Base-by-base conservation (phyloP, 225 moss, liverwort and hornwort genomes). In the Climacium dendroides region DNA sequence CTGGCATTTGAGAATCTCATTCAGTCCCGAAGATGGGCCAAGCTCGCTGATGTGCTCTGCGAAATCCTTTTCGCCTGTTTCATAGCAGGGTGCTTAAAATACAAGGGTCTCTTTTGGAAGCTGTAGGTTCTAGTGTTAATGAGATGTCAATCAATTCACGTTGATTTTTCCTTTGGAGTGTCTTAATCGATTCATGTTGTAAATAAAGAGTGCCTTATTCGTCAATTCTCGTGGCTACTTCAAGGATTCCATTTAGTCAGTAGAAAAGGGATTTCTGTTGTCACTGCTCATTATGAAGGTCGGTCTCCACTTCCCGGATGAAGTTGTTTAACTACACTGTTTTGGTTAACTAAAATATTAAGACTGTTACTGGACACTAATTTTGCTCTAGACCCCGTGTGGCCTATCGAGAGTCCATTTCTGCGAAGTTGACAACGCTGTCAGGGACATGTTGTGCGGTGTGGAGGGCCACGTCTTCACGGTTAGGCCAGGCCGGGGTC, bases 21-120 rank as follows among this genome's bases (percentile, higher is more conserved):
- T 37, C 78, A 57, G 47, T 94, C 92, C 16, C 93, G 69, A 86
- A 89, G 87, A 47, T 88, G 87, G 87, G 92, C 91, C 50, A 89
- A 90, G 80, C 89, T 93, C 67, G 82, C 67, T 34, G 75, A 87
- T 29, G 92, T 92, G 47, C 87, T 94, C 74, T 71, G 84, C 85
- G 90, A 92, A 87, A 89, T 94, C 57, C 75, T 89, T 63, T 62
- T 87, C 73, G 89, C 92, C 88, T 90, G 90, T 83, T 81, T 89
- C 34, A 67, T 88, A 78, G 92, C 92, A 19, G 93, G 92, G 29
- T 47, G 82, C 23, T 87, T 92, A 8, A 88, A 89, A 37, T 60
- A 52, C 63, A 89, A 84, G 10, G 86, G 89, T 35, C 74, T 88
- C 45, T 88, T 92, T 83, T 93, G 93, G 93, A 92, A 87, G 87